Conservation (phyloP, 2,329 filamentous ascomycete species). For the Pseudogymnoascus sp. region DNA sequence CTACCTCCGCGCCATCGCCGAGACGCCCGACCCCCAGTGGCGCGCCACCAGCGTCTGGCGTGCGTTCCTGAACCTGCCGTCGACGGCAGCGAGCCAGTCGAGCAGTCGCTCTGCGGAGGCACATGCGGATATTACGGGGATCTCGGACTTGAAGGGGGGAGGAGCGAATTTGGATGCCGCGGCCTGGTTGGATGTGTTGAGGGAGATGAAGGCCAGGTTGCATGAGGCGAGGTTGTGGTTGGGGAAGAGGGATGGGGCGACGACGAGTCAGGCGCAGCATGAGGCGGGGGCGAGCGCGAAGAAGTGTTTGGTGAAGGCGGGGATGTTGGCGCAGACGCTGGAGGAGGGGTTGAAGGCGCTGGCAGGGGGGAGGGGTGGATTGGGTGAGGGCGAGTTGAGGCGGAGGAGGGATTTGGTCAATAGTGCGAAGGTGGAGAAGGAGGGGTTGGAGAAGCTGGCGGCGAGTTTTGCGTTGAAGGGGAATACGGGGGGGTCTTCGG, state of each 20-base stretch:
- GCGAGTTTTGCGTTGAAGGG: slow-evolving; percentile 46
- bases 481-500: slow-evolving; percentile 21
- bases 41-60: slow-evolving; percentile 65
- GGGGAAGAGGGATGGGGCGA: slow-evolving; percentile 58
- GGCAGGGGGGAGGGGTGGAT: slow-evolving; percentile 31
- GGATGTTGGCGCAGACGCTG: slow-evolving; percentile 53
- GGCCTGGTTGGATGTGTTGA: slow-evolving; percentile 69
- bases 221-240: slow-evolving; percentile 58
- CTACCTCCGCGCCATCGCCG: slow-evolving; percentile 66
- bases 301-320: slow-evolving; percentile 60
- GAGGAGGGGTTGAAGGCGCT: slow-evolving; percentile 56
- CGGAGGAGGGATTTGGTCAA: slow-evolving; percentile 62
- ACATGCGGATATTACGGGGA: slow-evolving; percentile 31
- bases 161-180: slow-evolving; percentile 47
- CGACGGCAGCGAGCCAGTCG: slow-evolving; percentile 32
- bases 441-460: slow-evolving; percentile 66
- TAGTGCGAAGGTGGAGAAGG: slow-evolving; percentile 62
- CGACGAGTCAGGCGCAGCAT: slow-evolving; percentile 42
- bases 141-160: slow-evolving; percentile 11
- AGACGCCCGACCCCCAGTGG: slow-evolving; percentile 67
- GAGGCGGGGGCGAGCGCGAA: slow-evolving; percentile 70
- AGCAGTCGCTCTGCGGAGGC: slow-evolving; percentile 11
- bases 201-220: slow-evolving; percentile 63
- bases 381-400: slow-evolving; percentile 69
- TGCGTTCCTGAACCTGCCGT: slow-evolving; percentile 62